A percentile compares a stretch with the other conserved stretches of the same genome.
These are phyloP conservation scores for Rhizopogon hawkerae DNA, from an alignment of 1,284 basidiomycete genomes.

Conservation along the genomic window DNA sequence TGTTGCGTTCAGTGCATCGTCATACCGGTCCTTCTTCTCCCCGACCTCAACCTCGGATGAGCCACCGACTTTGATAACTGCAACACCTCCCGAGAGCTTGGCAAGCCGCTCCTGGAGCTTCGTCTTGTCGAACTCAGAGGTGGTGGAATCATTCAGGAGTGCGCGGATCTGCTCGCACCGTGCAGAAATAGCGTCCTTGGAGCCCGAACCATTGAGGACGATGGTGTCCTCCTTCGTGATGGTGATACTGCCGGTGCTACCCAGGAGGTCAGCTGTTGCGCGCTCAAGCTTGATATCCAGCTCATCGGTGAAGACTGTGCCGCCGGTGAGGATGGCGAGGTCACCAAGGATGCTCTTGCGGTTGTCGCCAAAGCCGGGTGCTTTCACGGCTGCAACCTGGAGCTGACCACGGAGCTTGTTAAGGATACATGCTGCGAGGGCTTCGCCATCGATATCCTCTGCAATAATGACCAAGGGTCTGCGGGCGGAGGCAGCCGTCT, in stretches of 20 bases:
- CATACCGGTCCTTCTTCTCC: conserved; percentile 99
- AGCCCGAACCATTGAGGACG: conserved; percentile 87
- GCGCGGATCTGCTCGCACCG: conserved; percentile 94
- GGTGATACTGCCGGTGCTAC: conserved; percentile 85
- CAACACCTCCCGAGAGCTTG: conserved; percentile 93
- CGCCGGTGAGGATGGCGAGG: conserved; percentile 93
- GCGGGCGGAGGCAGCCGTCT: conserved; percentile 84
- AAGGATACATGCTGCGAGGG: conserved; percentile 92
- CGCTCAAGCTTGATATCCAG: conserved; percentile 97
- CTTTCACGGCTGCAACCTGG: conserved; percentile 89
- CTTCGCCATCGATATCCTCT: conserved; percentile 97
- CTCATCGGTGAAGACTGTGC: conserved; percentile 97
- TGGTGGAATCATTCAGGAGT: conserved; percentile 76
- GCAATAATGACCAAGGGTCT: conserved; percentile 94
- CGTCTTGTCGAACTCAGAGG: conserved; percentile 89
- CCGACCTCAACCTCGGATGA: conserved; percentile 92
- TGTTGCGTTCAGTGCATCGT: conserved; percentile 95
- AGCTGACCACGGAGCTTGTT: conserved; percentile 99
- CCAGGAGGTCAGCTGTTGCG: conserved; percentile 84
- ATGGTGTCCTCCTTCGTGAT: conserved; percentile 99
- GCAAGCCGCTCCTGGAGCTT: conserved; percentile 97
- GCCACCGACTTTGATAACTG: conserved; percentile 97
- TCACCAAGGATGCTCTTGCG: conserved; percentile 97
- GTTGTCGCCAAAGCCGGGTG: conserved; percentile 98
- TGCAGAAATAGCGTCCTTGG: conserved; percentile 77